Percentiles rank a stretch among this genome's conserved stretches.
These are phyloP conservation scores for Penicillium sp. DNA, from an alignment of 2,329 filamentous ascomycete species.

Conservation along the genomic window DNA sequence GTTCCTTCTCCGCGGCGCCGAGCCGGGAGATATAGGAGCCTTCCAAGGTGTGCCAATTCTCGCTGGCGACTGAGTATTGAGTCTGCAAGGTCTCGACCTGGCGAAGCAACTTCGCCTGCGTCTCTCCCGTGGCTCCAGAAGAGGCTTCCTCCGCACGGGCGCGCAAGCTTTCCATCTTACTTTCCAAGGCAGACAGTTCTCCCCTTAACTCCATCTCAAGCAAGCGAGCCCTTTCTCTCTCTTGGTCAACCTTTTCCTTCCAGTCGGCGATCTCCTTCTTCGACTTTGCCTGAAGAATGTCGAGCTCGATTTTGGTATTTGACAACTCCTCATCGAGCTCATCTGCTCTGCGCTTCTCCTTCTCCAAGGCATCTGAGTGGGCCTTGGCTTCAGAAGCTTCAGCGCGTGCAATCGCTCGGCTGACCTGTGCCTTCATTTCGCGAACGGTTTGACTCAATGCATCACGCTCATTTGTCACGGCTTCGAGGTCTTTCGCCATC, in stretches of 20 bases:
- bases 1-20: slow-evolving; percentile 80
- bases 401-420: slow-evolving; percentile 67
- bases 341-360: slow-evolving; percentile 61
- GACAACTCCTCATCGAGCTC: slow-evolving; percentile 68
- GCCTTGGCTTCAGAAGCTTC: slow-evolving; percentile 69
- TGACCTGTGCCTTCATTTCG: slow-evolving; percentile 71
- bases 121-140: slow-evolving; percentile 77
- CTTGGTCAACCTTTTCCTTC: slow-evolving; percentile 71
- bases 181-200: slow-evolving; percentile 78
- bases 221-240: slow-evolving; percentile 69
- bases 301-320: slow-evolving; percentile 72
- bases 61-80: slow-evolving; percentile 89
- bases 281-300: slow-evolving; percentile 70
- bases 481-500: slow-evolving; percentile 61
- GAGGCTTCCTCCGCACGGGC: slow-evolving; percentile 85
- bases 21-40: slow-evolving; percentile 78
- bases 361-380: slow-evolving; percentile 68
- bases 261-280: slow-evolving; percentile 71
- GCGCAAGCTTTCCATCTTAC: slow-evolving; percentile 86
- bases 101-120: slow-evolving; percentile 84
- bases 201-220: slow-evolving; percentile 76
- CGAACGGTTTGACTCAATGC: slow-evolving; percentile 67
- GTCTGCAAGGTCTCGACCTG: slow-evolving; percentile 96
- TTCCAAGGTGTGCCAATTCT: slow-evolving; percentile 98
- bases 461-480: slow-evolving; percentile 65